A percentile compares a stretch with the other conserved stretches of the same genome.
These are phyloP conservation scores for Entelexis paramagnoliae DNA, from an alignment of 1,139 yeast species.

Conservation along the genomic window DNA sequence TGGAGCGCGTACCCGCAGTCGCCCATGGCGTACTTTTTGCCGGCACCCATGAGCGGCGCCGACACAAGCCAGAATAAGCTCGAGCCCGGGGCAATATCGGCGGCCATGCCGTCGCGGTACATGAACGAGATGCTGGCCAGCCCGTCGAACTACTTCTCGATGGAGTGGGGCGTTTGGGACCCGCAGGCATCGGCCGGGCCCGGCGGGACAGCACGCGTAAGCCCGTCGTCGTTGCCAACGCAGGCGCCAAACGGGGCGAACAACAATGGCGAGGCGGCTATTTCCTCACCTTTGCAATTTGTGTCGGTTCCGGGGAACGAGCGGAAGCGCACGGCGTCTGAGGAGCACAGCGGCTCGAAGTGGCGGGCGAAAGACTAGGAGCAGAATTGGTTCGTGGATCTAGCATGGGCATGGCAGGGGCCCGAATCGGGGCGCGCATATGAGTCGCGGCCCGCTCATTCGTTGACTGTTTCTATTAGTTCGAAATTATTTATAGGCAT, in stretches of 20 bases:
- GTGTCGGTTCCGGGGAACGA: neutral
- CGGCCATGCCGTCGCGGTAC: conserved; percentile 35
- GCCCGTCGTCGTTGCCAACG: neutral
- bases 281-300: neutral
- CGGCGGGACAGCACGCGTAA: conserved; percentile 7
- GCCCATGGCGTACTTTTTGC: conserved; percentile 18
- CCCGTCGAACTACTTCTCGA: conserved; percentile 35
- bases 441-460: too few species aligned
- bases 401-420: too few species aligned
- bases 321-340: conserved; percentile 1
- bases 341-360: neutral
- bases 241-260: neutral
- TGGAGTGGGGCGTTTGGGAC: conserved; percentile 30
- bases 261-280: neutral
- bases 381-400: too few species aligned
- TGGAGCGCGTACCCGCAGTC: conserved; percentile 18
- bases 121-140: conserved; percentile 36
- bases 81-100: conserved; percentile 36
- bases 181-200: conserved; percentile 16
- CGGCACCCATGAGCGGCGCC: conserved; percentile 7
- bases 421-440: too few species aligned
- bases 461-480: too few species aligned
- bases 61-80: conserved; percentile 23
- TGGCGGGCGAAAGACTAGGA: conserved; percentile 2
- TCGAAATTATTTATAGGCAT: too few species aligned